These are phyloP conservation scores for Fragaria nilgerrensis DNA, from an alignment of 306 rosid genomes.

Conservation along the genomic window DNA sequence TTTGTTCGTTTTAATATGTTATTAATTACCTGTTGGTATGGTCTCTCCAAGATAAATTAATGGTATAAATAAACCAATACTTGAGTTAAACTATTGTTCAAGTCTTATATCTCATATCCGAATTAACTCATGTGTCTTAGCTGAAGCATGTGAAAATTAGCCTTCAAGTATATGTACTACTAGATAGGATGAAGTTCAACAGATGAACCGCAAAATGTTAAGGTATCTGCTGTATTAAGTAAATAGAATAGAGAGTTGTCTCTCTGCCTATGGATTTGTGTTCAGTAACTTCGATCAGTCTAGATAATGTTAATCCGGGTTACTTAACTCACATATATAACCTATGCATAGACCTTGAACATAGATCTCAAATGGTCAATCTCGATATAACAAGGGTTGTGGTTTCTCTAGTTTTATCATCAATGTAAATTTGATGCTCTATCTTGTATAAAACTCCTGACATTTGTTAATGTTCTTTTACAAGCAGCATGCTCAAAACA, in stretches of 20 bases:
- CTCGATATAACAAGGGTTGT: neutral
- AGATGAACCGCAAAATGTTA: neutral
- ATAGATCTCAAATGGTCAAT: neutral
- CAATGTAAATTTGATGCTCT: neutral
- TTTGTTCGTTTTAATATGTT: neutral
- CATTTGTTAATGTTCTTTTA: neutral
- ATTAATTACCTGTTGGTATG: neutral
- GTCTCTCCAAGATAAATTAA: neutral
- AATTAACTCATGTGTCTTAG: neutral
- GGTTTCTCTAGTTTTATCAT: neutral
- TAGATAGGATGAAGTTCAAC: neutral
- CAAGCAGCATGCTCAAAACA: constrained; percentile 92
- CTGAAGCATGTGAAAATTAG: neutral
- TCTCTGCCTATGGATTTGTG: neutral
- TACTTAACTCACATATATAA: neutral
- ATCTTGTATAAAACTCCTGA: neutral
- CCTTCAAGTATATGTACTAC: neutral
- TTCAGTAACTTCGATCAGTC: neutral
- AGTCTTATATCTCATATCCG: neutral
- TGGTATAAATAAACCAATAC: neutral
- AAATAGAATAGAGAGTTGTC: neutral
- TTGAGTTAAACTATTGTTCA: neutral
- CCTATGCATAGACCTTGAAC: neutral
- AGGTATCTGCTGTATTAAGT: neutral
- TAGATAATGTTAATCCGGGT: neutral